Conservation (phyloP, 257 asterid species). For the Ilex aquifolium region DNA sequence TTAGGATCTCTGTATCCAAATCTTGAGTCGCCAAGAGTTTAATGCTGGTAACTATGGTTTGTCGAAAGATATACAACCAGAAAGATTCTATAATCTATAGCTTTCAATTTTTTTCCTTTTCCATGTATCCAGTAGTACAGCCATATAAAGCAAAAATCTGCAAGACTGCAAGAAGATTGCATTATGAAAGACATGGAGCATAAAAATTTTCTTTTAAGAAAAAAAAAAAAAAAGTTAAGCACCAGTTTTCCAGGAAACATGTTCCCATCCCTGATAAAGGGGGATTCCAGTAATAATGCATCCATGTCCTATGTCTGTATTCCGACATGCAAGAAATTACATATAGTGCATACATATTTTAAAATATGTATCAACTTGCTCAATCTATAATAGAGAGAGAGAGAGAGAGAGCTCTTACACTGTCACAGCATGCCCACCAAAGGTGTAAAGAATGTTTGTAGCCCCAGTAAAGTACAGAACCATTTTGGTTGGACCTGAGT, state of each 20-base stretch:
- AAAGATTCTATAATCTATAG: not conserved
- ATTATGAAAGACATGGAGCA: not conserved
- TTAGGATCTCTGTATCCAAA: no score
- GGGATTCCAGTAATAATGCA: conserved; percentile 12
- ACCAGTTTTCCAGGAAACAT: conserved; percentile 35
- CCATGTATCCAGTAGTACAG: no score
- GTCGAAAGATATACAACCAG: not conserved
- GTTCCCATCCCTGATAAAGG: conserved; percentile 24
- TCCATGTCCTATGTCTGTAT: conserved; percentile 14
- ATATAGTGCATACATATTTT: not conserved
- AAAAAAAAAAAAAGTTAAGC: conserved; percentile 5
- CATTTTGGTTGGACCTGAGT: conserved; percentile 73
- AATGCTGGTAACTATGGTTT: no score
- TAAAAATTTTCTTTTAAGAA: not conserved
- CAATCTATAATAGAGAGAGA: not conserved
- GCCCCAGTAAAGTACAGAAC: conserved; percentile 90
- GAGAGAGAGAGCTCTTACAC: conserved; percentile 42
- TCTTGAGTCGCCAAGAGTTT: no score
- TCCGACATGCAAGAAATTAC: conserved; percentile 1
- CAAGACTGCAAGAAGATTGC: no score
- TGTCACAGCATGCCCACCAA: conserved; percentile 93
- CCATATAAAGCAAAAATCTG: no score
- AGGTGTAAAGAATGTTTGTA: conserved; percentile 83
- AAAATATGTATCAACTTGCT: not conserved
- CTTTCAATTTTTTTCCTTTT: no score